Conservation (phyloP, 2,329 filamentous ascomycete species). For the Exutisphaerella laricina region DNA sequence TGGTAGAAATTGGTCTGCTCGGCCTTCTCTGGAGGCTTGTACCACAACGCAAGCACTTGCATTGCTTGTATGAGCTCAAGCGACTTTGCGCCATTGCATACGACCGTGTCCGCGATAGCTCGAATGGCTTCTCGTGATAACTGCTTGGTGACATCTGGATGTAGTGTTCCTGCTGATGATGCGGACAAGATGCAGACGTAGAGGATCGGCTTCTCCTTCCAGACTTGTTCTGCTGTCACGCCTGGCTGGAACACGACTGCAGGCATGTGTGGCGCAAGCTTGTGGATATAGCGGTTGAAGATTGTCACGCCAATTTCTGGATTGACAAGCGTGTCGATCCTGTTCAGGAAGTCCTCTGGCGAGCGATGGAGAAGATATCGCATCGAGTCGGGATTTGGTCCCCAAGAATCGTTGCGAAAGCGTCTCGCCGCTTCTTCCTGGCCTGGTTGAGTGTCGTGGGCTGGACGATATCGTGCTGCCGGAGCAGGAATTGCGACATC, state of each 20-base stretch:
- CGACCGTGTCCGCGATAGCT: constrained; percentile 65
- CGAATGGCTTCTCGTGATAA: constrained; percentile 67
- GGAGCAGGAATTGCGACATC: not conserved
- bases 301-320: constrained; percentile 49
- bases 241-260: constrained; percentile 53
- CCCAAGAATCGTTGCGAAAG: constrained; percentile 11
- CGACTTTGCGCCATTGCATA: constrained; percentile 72
- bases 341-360: constrained; percentile 27
- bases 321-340: constrained; percentile 46
- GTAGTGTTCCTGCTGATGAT: constrained; percentile 47
- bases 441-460: not conserved
- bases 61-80: constrained; percentile 78
- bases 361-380: constrained; percentile 23
- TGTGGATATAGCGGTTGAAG: constrained; percentile 52
- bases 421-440: not conserved
- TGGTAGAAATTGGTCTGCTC: constrained; percentile 90
- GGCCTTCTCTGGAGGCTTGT: constrained; percentile 73
- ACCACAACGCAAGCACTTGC: constrained; percentile 73
- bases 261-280: constrained; percentile 52
- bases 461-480: constrained; percentile 1
- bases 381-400: constrained; percentile 18
- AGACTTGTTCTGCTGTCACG: constrained; percentile 50
- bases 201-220: constrained; percentile 54
- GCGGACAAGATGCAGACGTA: constrained; percentile 55
- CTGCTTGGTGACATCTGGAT: constrained; percentile 53